Evolutionary conservation across 140 eudicot species (phyloP), one percentile per base, ranked within the genome.

Genomic region (Anethum foeniculum): DNA sequence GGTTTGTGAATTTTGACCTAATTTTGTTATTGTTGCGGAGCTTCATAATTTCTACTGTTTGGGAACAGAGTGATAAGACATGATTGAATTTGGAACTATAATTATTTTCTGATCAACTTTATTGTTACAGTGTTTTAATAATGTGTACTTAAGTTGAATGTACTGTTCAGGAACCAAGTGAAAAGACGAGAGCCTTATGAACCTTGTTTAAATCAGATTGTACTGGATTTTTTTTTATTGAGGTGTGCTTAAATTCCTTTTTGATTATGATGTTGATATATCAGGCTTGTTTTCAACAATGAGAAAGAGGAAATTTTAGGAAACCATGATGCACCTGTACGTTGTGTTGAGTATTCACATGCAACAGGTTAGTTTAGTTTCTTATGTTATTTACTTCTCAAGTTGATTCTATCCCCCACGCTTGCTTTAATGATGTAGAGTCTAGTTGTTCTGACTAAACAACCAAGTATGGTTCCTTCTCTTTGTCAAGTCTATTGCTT

Each of bases 271-370:
- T 60, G 60, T 28, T 54, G 3, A n/a, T 75, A 81, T 82, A 84
- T 64, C 89, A 93, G 97, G 91, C 89, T 93, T 12, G 93, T 88
- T 74, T 93, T 93, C 80, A 88, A 85, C 85, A 41, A 82, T 18
- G 93, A 88, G 74, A 91, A 90, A 85, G 96, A 91, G 87, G 96
- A 93, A 83, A 82, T 91, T 36, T 83, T 93, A 86, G 98, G 96
- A 78, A 89, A 82, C 79, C 97, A 92, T 74, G 97, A 92, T 81
- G 93, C 93, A 69, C 96, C 91, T 78, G 96, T 92, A 75, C 96
- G 97, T 27, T 92, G 97, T 72, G 77, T 92, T 41, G 98, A 93
- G 19, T 93, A 91, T 84, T 91, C 96, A 18, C 85, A 91, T 62
- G 91, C 94, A 81, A 93, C 98, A 23, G 98, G 98, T 93, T 44